These are phyloP conservation scores for Trametes cingulata DNA, from an alignment of 768 basidiomycete species.

Conservation along the genomic window DNA sequence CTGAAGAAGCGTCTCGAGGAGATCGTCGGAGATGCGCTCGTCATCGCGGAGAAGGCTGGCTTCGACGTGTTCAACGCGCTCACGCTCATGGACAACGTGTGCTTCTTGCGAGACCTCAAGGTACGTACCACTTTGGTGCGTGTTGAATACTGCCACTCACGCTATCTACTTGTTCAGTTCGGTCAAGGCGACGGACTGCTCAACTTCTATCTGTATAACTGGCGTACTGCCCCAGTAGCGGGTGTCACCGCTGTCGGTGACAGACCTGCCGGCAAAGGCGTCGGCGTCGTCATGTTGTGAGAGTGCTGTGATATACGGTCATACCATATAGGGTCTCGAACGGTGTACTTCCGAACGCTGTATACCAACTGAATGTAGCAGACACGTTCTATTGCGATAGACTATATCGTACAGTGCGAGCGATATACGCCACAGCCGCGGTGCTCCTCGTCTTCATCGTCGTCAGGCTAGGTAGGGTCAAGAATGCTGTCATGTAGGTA, in stretches of 20 bases:
- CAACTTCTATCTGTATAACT: slow-evolving; percentile 95
- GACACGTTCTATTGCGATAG: slow-evolving; percentile 10
- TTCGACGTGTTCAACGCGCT: slow-evolving; percentile 98
- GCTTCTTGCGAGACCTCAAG: slow-evolving; percentile 82
- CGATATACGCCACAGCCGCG: neutral
- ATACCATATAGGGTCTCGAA: neutral
- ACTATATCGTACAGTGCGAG: slow-evolving; percentile 12
- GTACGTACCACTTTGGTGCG: slow-evolving; percentile 40
- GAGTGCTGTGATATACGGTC: neutral
- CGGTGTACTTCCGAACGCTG: too few relatives aligned
- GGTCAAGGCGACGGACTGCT: slow-evolving; percentile 90
- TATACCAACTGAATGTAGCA: slow-evolving; percentile 1
- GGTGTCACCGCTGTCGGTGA: slow-evolving; percentile 60
- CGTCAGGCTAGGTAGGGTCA: neutral
- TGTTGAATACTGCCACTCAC: neutral
- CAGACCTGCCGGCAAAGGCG: slow-evolving; percentile 67
- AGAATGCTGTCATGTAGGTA: neutral
- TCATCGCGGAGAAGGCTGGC: slow-evolving; percentile 77
- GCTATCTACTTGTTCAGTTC: slow-evolving; percentile 55
- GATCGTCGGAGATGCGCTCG: slow-evolving; percentile 78
- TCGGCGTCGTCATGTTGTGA: slow-evolving; percentile 95
- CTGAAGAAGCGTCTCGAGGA: slow-evolving; percentile 70
- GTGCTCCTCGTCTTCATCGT: neutral
- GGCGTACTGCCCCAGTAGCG: slow-evolving; percentile 79
- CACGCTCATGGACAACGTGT: slow-evolving; percentile 91